These are phyloP conservation scores for Dictyostelium capitatum DNA, from an alignment of 78 protist species.

Conservation along the genomic window DNA sequence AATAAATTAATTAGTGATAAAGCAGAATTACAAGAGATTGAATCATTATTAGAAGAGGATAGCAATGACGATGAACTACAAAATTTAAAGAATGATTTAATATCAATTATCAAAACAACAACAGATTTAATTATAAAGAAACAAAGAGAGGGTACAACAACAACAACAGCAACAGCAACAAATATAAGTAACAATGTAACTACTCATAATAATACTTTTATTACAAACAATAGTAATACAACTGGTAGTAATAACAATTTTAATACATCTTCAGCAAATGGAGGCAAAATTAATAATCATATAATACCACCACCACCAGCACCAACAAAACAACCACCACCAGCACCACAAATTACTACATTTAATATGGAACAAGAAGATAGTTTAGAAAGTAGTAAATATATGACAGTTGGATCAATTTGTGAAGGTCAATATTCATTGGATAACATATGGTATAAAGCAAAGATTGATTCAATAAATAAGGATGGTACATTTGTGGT, in stretches of 20 bases:
- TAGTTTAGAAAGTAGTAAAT: not conserved
- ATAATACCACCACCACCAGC: not conserved
- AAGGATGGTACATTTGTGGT: slow-evolving; percentile 76
- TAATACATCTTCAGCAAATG: not conserved
- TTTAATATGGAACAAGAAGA: not conserved
- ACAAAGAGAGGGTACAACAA: not conserved
- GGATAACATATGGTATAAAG: slow-evolving; percentile 69
- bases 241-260: not conserved
- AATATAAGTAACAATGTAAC: not conserved
- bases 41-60: slow-evolving; percentile 57
- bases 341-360: not conserved
- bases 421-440: slow-evolving; percentile 72
- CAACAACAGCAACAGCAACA: not conserved
- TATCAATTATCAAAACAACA: slow-evolving; percentile 22
- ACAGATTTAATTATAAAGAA: slow-evolving; percentile 18
- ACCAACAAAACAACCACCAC: not conserved
- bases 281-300: not conserved
- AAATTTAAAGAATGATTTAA: slow-evolving; percentile 37
- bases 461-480: slow-evolving; percentile 29
- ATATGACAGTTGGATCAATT: slow-evolving; percentile 34
- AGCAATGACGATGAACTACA: slow-evolving; percentile 44
- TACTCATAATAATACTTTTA: not conserved
- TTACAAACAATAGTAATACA: not conserved
- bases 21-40: slow-evolving; percentile 58
- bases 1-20: slow-evolving; percentile 55